These are phyloP conservation scores for Backusella sp. DNA, from an alignment of 192 early-diverging fungal species.

Conservation along the genomic window DNA sequence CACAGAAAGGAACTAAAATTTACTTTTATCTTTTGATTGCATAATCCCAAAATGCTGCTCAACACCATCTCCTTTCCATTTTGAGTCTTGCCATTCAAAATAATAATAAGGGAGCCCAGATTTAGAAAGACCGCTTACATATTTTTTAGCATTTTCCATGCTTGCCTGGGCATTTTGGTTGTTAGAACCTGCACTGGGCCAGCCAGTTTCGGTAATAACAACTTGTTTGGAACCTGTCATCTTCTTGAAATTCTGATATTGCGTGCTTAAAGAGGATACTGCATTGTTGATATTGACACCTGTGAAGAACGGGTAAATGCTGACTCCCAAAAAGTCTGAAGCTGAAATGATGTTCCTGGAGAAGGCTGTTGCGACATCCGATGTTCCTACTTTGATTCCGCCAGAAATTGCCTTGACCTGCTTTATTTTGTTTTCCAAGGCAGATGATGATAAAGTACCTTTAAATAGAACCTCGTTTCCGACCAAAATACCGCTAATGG, in stretches of 20 bases:
- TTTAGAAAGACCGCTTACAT: conserved; percentile 43
- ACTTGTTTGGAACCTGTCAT: conserved; percentile 44
- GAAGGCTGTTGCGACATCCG: conserved; percentile 52
- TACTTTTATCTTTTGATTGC: conserved; percentile 11
- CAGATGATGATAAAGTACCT: neutral
- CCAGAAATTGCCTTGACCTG: conserved; percentile 19
- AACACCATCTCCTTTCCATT: conserved; percentile 50
- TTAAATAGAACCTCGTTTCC: conserved; percentile 31
- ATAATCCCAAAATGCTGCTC: conserved; percentile 33
- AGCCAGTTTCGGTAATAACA: conserved; percentile 60
- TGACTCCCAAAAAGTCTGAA: conserved; percentile 55
- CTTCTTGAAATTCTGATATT: conserved; percentile 47
- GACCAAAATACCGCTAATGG: conserved; percentile 21
- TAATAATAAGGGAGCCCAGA: conserved; percentile 53
- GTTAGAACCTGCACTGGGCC: conserved; percentile 54
- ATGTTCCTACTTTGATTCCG: conserved; percentile 43
- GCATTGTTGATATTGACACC: conserved; percentile 45
- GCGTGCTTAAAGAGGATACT: conserved; percentile 40
- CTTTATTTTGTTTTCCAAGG: conserved; percentile 23
- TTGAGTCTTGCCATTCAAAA: conserved; percentile 58
- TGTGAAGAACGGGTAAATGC: conserved; percentile 61
- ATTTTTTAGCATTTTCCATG: conserved; percentile 42
- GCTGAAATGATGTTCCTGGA: conserved; percentile 39
- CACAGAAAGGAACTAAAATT: conserved; percentile 7
- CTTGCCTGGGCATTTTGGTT: conserved; percentile 44